These are phyloP conservation scores for Pisolithus albus DNA, from an alignment of 768 basidiomycete genomes.

Conservation along the genomic window DNA sequence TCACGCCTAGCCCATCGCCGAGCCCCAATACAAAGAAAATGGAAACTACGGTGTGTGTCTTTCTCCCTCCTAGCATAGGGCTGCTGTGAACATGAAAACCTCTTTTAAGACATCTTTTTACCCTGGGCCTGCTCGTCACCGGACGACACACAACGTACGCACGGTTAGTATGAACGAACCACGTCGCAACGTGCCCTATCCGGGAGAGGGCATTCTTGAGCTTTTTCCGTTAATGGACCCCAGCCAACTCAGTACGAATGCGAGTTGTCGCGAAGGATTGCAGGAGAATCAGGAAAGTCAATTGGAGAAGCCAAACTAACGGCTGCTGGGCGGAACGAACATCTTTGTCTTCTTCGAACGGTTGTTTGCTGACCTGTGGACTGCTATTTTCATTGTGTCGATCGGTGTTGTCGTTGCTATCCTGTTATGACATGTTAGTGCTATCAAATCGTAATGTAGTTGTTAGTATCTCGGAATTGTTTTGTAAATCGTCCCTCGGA, in stretches of 20 bases:
- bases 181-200: background rate
- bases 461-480: no score
- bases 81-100: slow-evolving; percentile 1
- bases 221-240: slow-evolving; percentile 3
- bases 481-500: no score
- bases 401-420: slow-evolving; percentile 1
- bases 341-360: background rate
- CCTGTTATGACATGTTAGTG: background rate
- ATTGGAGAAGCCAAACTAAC: background rate
- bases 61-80: background rate
- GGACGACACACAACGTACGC: background rate
- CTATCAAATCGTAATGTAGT: slow-evolving; percentile 8
- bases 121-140: slow-evolving; percentile 1
- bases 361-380: background rate
- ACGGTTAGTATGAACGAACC: slow-evolving; percentile 9
- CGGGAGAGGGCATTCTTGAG: slow-evolving; percentile 15
- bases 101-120: slow-evolving; percentile 3
- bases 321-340: background rate
- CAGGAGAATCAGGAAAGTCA: slow-evolving; percentile 6
- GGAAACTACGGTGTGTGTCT: slow-evolving; percentile 6
- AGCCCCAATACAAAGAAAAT: slow-evolving; percentile 1
- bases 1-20: slow-evolving; percentile 8
- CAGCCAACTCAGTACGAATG: background rate
- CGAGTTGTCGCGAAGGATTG: background rate
- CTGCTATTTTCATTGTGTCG: background rate